phyloP scores from a whole-genome alignment of 331 rosid species.

The Telfairia occidentalis region DNA sequence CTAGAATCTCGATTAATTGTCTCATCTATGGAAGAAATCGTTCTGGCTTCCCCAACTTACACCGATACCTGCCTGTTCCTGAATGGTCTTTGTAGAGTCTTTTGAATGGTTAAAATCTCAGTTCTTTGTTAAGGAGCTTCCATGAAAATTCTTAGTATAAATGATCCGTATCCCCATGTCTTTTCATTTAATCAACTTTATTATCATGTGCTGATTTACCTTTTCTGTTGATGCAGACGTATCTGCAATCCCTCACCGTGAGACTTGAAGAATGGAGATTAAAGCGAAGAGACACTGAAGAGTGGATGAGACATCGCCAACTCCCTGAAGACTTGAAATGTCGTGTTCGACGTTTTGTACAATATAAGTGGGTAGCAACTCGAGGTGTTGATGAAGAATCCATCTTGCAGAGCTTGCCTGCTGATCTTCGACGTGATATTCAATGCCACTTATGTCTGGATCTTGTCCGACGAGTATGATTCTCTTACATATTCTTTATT shows the following conservation, averaged over 20 bases:
- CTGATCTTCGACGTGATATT: constrained; percentile 97
- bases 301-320: constrained; percentile 99
- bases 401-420: constrained; percentile 69
- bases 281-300: constrained; percentile 88
- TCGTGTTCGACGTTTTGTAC: constrained; percentile 76
- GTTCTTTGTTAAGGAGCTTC: background rate
- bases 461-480: constrained; percentile 86
- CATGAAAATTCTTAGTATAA: background rate
- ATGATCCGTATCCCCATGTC: background rate
- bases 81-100: background rate
- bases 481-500: constrained; percentile 11
- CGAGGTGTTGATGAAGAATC: constrained; percentile 92
- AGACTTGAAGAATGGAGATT: constrained; percentile 99
- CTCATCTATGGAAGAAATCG: background rate
- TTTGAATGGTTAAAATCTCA: background rate
- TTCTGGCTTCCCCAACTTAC: background rate
- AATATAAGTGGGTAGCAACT: constrained; percentile 91
- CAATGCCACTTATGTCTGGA: constrained; percentile 86
- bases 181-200: background rate
- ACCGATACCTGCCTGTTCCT: background rate
- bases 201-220: background rate
- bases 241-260: constrained; percentile 85
- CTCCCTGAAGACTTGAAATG: constrained; percentile 79
- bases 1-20: background rate
- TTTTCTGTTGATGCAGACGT: constrained; percentile 52